These are phyloP conservation scores for Copromyces sp. DNA, from an alignment of 495 filamentous ascomycete genomes.

Conservation along the genomic window DNA sequence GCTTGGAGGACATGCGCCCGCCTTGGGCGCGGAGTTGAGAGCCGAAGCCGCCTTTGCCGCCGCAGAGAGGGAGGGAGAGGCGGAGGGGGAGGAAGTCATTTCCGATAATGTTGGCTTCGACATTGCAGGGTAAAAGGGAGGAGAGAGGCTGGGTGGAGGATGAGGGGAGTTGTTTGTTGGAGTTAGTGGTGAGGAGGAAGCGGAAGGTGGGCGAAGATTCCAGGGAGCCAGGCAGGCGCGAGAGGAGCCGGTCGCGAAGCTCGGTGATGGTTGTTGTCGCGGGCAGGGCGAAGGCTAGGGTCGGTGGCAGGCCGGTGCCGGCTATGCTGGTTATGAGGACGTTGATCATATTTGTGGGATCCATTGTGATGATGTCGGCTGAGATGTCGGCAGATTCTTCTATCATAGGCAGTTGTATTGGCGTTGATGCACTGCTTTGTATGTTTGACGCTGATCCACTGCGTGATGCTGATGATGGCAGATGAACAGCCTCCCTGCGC, in stretches of 20 bases:
- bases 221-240: conserved; percentile 46
- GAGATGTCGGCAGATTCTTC: neutral
- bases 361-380: neutral
- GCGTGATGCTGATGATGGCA: neutral
- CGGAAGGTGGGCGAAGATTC: conserved; percentile 23
- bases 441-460: neutral
- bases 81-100: conserved; percentile 69
- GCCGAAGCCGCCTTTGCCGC: conserved; percentile 96
- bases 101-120: conserved; percentile 16
- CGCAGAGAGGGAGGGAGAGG: conserved; percentile 61
- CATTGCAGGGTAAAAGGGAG: conserved; percentile 31
- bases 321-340: conserved; percentile 73
- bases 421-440: neutral
- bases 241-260: conserved; percentile 50
- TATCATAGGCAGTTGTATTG: neutral
- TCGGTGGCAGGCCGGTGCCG: conserved; percentile 70
- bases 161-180: conserved; percentile 55
- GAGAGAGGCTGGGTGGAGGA: conserved; percentile 40
- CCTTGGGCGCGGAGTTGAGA: conserved; percentile 94
- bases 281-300: conserved; percentile 61
- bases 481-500: neutral
- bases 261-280: conserved; percentile 54
- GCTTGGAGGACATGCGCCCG: conserved; percentile 91
- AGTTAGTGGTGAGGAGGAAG: conserved; percentile 72
- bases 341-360: conserved; percentile 48